These are phyloP conservation scores for Nicotiana noctiflora DNA, from an alignment of 257 asterid genomes.

Conservation along the genomic window DNA sequence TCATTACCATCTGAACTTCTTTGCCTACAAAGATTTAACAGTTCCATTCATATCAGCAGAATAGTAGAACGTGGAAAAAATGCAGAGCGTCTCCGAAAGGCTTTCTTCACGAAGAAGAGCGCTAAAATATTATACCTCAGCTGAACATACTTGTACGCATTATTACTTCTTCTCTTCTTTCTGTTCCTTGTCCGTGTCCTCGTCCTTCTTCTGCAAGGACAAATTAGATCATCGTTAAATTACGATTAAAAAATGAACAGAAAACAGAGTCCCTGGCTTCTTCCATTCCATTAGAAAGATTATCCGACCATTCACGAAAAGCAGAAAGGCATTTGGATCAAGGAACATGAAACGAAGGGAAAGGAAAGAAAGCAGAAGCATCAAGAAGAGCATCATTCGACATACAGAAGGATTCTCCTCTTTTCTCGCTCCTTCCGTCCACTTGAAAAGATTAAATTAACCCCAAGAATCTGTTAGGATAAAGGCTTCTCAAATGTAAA, in stretches of 20 bases:
- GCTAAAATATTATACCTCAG: not conserved
- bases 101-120: not conserved
- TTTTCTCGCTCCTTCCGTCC: not conserved
- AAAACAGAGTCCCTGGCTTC: not conserved
- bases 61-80: not conserved
- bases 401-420: not conserved
- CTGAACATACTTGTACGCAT: constrained; percentile 7
- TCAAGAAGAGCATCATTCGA: not conserved
- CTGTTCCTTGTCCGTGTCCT: constrained; percentile 54
- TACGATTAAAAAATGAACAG: not conserved
- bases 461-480: not conserved
- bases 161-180: constrained; percentile 57
- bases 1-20: not conserved
- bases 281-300: not conserved
- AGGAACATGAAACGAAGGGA: not conserved
- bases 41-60: not conserved
- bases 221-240: not conserved
- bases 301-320: not conserved
- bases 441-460: not conserved
- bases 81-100: not conserved
- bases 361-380: not conserved
- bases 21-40: not conserved
- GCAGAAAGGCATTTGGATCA: not conserved
- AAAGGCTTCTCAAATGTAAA: not conserved
- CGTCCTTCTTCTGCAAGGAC: constrained; percentile 46